phyloP scores from a whole-genome alignment of 1,284 basidiomycete species.

The Apiotrichum montevideense region DNA sequence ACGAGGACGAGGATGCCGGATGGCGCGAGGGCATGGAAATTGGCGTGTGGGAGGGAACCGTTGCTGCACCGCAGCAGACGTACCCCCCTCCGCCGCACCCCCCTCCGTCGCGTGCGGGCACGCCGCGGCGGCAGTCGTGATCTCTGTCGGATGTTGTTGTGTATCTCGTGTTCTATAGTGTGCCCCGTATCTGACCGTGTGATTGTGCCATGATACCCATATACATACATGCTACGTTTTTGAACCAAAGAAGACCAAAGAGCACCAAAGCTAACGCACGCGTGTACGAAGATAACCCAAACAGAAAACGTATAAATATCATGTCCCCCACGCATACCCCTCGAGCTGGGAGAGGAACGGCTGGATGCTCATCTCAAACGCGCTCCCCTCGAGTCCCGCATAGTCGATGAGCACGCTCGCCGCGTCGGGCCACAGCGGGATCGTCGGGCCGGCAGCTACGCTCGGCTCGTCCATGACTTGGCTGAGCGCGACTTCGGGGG shows the following conservation, averaged over 20 bases:
- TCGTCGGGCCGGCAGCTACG: conserved; percentile 4
- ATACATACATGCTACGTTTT: too few relatives aligned
- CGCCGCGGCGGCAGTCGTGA: too few relatives aligned
- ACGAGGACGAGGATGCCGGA: conserved; percentile 22
- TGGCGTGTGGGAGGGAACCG: conserved; percentile 36
- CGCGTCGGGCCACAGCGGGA: conserved; percentile 12
- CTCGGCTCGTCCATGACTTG: background rate
- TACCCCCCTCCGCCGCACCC: background rate
- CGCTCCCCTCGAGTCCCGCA: background rate
- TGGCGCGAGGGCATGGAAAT: conserved; percentile 42
- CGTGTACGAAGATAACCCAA: too few relatives aligned
- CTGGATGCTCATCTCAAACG: conserved; percentile 4
- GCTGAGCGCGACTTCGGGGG: background rate
- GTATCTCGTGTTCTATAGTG: too few relatives aligned
- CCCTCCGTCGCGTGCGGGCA: background rate
- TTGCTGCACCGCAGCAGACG: background rate
- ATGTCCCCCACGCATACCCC: conserved; percentile 2
- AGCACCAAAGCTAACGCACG: too few relatives aligned
- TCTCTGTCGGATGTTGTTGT: too few relatives aligned
- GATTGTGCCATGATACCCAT: too few relatives aligned
- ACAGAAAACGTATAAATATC: too few relatives aligned
- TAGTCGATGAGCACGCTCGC: conserved; percentile 9
- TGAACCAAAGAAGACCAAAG: too few relatives aligned
- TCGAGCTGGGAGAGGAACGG: conserved; percentile 5
- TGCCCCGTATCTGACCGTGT: too few relatives aligned